Evolutionary conservation across 306 rosid species (phyloP), one percentile per base, ranked within the genome.

Genomic region (Carpinus fangiana): DNA sequence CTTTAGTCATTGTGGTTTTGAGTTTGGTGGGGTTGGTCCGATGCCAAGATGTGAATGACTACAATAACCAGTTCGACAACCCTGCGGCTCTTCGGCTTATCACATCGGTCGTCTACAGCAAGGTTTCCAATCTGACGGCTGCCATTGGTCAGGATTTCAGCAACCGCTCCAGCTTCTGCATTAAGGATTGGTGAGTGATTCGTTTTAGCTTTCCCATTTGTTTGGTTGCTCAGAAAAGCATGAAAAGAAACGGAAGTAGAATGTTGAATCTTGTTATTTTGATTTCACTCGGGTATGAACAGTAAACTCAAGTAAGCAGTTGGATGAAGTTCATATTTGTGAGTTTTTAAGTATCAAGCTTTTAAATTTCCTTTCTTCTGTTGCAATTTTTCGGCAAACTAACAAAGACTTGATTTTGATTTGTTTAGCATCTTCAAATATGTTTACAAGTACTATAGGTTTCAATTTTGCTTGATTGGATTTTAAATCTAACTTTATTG

Each of bases 21-120:
- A 82, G 90, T 77, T 87, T 83, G 79, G 72, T 83, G 13, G 53
- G 69, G 55, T 82, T 73, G 31, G 78, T 75, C 18, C 72, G 65
- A 11, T 85, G 93, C 83, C 99, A 95, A 78, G 82, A 82, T 46
- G 76, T 84, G 62, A 73, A 68, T 79, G 98, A 82, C 64, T 80
- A 80, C 73, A 79, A 67, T 61, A 78, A 83, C 71, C 90, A 85
- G 23, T 64, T 89, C 50, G 82, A 85, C 71, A 90, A 86, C 83
- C 92, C 98, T 26, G 86, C 88, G 31, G 86, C 90, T 59, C 90
- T 85, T 83, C 96, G 93, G 46, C 85, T 92, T 12, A 52, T 91
- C 52, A 90, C 96, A 13, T 89, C 86, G 80, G 78, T 87, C 61
- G 90, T 87, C 13, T 91, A 95, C 70, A 12, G 64, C 7, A 83